phyloP scores from a whole-genome alignment of 148 eudicot species.

The Arctostaphylos glauca region DNA sequence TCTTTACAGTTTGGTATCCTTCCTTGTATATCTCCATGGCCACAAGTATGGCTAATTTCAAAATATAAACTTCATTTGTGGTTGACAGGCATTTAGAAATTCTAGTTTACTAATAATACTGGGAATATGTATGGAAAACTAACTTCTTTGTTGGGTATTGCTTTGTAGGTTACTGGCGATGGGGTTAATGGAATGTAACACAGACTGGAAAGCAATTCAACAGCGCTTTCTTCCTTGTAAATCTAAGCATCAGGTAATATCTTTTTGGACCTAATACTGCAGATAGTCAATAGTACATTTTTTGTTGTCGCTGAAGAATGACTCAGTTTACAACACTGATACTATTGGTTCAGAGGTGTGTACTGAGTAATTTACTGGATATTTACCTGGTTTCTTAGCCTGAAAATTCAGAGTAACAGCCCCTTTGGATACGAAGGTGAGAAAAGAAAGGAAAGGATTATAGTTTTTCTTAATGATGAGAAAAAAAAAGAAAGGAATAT shows the following conservation, averaged over 20 bases:
- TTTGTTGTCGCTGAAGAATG: neutral
- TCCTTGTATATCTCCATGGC: neutral
- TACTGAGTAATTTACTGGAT: neutral
- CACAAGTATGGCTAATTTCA: neutral
- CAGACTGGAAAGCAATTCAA: constrained; percentile 89
- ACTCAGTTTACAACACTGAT: neutral
- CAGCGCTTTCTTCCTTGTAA: constrained; percentile 92
- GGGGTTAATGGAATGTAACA: constrained; percentile 92
- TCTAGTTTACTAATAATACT: neutral
- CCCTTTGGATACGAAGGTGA: no score
- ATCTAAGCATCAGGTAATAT: constrained; percentile 83
- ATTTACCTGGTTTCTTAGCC: neutral
- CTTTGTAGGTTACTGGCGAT: constrained; percentile 69
- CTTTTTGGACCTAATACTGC: constrained; percentile 6
- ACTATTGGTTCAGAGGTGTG: neutral
- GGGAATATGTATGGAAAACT: constrained; percentile 11
- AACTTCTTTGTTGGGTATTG: constrained; percentile 12
- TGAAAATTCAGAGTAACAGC: neutral
- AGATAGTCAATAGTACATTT: neutral
- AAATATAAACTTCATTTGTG: neutral
- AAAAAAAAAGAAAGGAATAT: no score
- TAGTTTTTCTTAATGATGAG: no score
- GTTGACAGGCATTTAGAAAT: neutral
- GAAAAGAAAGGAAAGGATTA: no score
- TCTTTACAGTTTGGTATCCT: neutral